Percentiles rank a stretch among this genome's conserved stretches.
Conservation (phyloP, 129 eudicot genomes). For the Flaveria sonorensis region DNA sequence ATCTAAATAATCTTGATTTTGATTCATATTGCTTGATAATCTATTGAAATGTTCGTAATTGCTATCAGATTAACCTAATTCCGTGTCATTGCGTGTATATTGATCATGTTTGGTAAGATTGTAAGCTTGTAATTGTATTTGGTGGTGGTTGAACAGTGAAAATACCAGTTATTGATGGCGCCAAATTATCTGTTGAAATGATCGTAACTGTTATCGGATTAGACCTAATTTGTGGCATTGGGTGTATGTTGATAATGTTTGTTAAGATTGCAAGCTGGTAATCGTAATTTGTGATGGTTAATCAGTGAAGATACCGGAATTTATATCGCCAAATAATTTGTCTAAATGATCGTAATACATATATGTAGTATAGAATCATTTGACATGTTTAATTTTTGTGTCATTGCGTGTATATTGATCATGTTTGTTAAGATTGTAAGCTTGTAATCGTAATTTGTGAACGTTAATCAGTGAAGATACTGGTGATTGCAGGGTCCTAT, state of each 20-base stretch:
- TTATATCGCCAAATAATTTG: no score
- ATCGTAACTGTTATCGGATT: slow-evolving; percentile 11
- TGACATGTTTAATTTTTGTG: no score
- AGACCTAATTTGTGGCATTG: not conserved
- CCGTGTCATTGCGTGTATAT: not conserved
- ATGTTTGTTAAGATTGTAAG: not conserved
- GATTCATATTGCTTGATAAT: not conserved
- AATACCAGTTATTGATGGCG: slow-evolving; percentile 5
- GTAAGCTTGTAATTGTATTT: not conserved
- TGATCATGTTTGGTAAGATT: not conserved
- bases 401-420: not conserved
- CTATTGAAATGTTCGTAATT: not conserved
- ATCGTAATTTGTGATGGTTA: not conserved
- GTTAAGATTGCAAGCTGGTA: not conserved
- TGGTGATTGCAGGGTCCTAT: slow-evolving; percentile 17
- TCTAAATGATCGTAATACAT: no score
- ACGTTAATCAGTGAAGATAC: not conserved
- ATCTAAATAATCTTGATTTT: slow-evolving; percentile 6
- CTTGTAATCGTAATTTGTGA: not conserved
- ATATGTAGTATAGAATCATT: no score
- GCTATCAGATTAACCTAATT: not conserved
- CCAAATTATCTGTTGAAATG: not conserved
- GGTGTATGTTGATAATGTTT: not conserved
- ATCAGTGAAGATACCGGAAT: not conserved
- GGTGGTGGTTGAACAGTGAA: not conserved